A percentile compares a stretch with the other conserved stretches of the same genome.
These are phyloP conservation scores for Chrysophaeum taylorii DNA, from an alignment of 352 stramenopile genomes.

Conservation along the genomic window DNA sequence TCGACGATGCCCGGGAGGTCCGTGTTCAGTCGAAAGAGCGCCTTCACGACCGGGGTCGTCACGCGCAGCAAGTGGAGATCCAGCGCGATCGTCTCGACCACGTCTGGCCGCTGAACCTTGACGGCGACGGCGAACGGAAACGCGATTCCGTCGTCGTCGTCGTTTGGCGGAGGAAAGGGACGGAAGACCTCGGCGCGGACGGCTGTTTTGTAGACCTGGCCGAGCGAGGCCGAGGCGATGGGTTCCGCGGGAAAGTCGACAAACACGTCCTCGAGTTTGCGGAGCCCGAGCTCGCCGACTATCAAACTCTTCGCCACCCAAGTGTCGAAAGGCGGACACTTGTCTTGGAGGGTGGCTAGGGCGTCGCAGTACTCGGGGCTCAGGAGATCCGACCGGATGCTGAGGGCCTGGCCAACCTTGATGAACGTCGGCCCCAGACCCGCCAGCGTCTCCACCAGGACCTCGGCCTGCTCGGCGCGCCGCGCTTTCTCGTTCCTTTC, in stretches of 20 bases:
- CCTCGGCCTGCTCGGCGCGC: conserved; percentile 18
- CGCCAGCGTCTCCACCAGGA: conserved; percentile 35
- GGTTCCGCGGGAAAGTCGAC: conserved; percentile 29
- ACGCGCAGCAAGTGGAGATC: conserved; percentile 57
- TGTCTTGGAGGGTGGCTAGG: conserved; percentile 37
- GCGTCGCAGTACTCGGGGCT: conserved; percentile 33
- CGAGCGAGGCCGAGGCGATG: conserved; percentile 42
- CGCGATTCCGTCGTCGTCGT: conserved; percentile 15
- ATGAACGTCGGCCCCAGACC: conserved; percentile 42
- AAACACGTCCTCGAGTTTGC: conserved; percentile 28
- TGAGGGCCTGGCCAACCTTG: conserved; percentile 47
- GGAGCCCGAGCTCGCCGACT: conserved; percentile 52
- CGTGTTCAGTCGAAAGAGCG: conserved; percentile 45
- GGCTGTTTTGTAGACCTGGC: conserved; percentile 44
- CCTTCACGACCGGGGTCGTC: conserved; percentile 31
- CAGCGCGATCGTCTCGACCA: conserved; percentile 53
- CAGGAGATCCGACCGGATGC: conserved; percentile 39
- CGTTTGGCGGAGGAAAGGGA: too few relatives aligned
- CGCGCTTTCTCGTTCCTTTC: neutral
- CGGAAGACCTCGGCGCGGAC: neutral
- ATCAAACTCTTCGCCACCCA: conserved; percentile 47
- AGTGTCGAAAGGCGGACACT: conserved; percentile 40
- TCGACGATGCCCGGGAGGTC: conserved; percentile 47
- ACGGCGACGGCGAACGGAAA: conserved; percentile 54
- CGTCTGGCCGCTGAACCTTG: conserved; percentile 56